These are phyloP conservation scores for Solanum hybrid DNA, from an alignment of 305 asterid genomes.

Conservation along the genomic window DNA sequence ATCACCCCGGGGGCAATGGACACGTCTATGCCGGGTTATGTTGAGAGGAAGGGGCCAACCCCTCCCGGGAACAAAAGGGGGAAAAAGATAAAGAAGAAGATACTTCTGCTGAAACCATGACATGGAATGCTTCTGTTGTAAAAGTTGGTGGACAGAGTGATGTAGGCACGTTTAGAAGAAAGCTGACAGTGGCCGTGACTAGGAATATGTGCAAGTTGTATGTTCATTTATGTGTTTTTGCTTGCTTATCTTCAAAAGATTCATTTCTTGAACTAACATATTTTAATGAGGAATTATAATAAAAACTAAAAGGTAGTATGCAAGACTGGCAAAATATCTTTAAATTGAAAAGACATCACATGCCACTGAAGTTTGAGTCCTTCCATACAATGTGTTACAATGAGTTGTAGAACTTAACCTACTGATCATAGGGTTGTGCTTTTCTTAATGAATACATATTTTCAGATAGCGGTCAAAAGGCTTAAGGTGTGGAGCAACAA, in stretches of 20 bases:
- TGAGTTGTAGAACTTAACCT: not conserved
- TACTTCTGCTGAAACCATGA: not conserved
- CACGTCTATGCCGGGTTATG: not conserved
- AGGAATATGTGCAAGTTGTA: not conserved
- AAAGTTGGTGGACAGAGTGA: not conserved
- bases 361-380: not conserved
- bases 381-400: not conserved
- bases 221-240: not conserved
- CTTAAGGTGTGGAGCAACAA: conserved; percentile 69
- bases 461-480: conserved; percentile 76
- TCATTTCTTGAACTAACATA: not conserved
- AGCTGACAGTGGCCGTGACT: not conserved
- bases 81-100: not conserved
- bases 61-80: not conserved
- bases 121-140: not conserved
- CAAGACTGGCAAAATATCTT: not conserved
- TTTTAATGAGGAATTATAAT: not conserved
- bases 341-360: not conserved
- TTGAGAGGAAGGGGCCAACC: not conserved
- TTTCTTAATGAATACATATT: not conserved
- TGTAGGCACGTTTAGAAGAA: not conserved
- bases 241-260: not conserved
- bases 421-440: not conserved
- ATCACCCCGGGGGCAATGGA: not conserved
- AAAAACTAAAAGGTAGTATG: not conserved